Base-by-base conservation (phyloP, 1,284 basidiomycete species). In the Hemileia vastatrix region DNA sequence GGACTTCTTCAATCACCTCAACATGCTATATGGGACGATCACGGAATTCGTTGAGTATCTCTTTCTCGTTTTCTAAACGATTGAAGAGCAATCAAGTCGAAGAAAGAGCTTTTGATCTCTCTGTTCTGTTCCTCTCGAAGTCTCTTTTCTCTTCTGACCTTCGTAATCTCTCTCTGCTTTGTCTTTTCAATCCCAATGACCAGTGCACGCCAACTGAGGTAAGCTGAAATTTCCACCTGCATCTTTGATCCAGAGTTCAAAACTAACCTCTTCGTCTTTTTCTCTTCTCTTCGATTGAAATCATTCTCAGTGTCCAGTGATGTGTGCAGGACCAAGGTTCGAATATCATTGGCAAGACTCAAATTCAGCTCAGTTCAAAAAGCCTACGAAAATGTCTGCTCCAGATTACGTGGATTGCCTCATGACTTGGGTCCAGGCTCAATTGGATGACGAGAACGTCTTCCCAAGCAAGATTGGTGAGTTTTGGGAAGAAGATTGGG, bases 261-360 rank as follows among this genome's bases (percentile, higher is more conserved):
- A n/a, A n/a, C n/a, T n/a, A n/a, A n/a, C n/a, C n/a, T n/a, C n/a
- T n/a, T n/a, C n/a, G n/a, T n/a, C n/a, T n/a, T n/a, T n/a, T n/a
- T n/a, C n/a, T n/a, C n/a, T n/a, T n/a, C n/a, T n/a, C n/a, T n/a
- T n/a, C n/a, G n/a, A n/a, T n/a, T n/a, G n/a, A n/a, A n/a, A n/a
- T n/a, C n/a, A n/a, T n/a, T n/a, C n/a, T n/a, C 68, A 94, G 87
- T 98, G 94, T 74, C 90, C 91, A 5, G 87, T 96, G 68, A 98
- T 98, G 94, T 95, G 92, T 72, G 94, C 94, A 5, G 95, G 94
- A 6, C 90, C 93, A 68, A 84, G 94, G 86, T 93, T 70, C 76
- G 94, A 98, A 77, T 98, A 97, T 77, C 85, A 96, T 24, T 98
- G 95, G 93, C 94, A 97, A 77, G 94, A 96, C 72, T 90, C 85